These are phyloP conservation scores for Arxiozyma telluris DNA, from an alignment of 1,139 yeast genomes.

Conservation along the genomic window DNA sequence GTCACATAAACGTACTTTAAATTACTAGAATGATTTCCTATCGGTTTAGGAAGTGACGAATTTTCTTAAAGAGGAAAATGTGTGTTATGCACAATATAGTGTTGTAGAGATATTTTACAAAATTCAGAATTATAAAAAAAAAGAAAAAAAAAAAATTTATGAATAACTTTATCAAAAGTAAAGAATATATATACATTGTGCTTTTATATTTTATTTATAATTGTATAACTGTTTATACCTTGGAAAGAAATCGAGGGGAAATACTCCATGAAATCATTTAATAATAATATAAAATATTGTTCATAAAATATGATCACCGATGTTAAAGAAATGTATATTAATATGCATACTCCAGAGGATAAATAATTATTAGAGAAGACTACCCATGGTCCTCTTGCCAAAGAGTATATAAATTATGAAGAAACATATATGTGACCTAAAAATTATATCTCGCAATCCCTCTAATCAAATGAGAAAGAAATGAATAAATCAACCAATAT, in stretches of 20 bases:
- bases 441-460: too few relatives aligned
- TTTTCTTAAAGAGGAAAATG: not conserved
- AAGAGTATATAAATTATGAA: too few relatives aligned
- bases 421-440: too few relatives aligned
- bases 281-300: not conserved
- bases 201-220: too few relatives aligned
- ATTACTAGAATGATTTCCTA: not conserved
- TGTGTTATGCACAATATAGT: not conserved
- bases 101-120: not conserved
- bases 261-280: not conserved
- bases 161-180: not conserved
- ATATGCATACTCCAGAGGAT: not conserved
- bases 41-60: not conserved
- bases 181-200: not conserved
- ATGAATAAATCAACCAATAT: too few relatives aligned
- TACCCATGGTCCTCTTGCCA: too few relatives aligned
- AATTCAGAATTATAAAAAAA: not conserved
- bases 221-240: not conserved
- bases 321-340: too few relatives aligned
- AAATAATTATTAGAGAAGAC: too few relatives aligned
- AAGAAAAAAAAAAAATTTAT: too few relatives aligned
- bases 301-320: not conserved
- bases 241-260: not conserved
- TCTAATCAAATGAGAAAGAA: too few relatives aligned
- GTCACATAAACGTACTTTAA: too few relatives aligned